Conservation (phyloP, 2,329 filamentous ascomycete species). For the Hymenoscyphus repandus region DNA sequence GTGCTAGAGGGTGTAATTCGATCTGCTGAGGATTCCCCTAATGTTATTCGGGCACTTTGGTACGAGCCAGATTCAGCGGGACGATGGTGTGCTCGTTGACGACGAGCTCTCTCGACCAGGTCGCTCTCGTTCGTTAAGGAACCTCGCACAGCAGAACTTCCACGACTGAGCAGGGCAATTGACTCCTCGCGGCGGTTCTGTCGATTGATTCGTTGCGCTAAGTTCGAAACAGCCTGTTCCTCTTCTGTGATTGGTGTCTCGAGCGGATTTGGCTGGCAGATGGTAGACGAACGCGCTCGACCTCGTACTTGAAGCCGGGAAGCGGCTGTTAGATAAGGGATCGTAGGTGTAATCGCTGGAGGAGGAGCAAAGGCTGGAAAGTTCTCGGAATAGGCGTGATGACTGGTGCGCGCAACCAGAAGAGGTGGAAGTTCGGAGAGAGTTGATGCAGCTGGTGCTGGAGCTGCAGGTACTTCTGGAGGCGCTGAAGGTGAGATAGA, state of each 20-base stretch:
- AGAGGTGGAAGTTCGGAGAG: too few species aligned
- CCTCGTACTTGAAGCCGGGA: not conserved
- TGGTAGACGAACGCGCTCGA: not conserved
- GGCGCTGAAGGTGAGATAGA: too few species aligned
- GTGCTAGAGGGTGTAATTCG: not conserved
- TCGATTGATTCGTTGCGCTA: conserved; percentile 1
- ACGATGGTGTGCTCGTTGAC: not conserved
- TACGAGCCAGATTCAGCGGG: not conserved
- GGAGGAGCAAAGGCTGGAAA: too few species aligned
- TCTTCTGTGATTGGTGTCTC: not conserved
- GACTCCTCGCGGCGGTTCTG: not conserved
- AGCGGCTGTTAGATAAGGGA: not conserved
- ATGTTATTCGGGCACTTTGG: not conserved
- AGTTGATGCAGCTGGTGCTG: too few species aligned
- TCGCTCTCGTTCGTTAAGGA: not conserved
- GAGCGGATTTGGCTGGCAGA: not conserved
- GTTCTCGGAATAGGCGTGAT: too few species aligned
- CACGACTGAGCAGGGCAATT: not conserved
- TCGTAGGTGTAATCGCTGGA: too few species aligned
- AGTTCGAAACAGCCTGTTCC: not conserved
- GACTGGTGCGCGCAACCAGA: too few species aligned
- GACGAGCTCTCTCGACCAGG: not conserved
- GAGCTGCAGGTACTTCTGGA: too few species aligned
- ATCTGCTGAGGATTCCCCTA: not conserved
- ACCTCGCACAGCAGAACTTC: not conserved